Evolutionary conservation across 345 rosid species (phyloP).

Genomic region (Lepidium africanum): DNA sequence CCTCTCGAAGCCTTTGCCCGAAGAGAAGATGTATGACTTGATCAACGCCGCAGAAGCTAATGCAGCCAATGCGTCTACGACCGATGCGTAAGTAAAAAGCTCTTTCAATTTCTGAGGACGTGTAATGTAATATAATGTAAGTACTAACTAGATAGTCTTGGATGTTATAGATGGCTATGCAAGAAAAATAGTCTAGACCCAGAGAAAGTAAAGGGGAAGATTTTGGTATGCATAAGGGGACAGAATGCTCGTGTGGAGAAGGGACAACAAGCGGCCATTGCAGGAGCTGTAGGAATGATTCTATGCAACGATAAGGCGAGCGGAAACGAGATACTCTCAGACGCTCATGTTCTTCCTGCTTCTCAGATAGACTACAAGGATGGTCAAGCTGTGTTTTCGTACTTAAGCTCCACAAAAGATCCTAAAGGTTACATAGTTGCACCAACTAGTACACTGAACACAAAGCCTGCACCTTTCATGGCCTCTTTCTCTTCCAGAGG

Average conservation of each 20-base stretch:
- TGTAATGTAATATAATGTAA: background rate
- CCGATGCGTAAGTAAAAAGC: conserved; percentile 42
- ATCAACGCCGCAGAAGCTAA: conserved; percentile 42
- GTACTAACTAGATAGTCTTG: background rate
- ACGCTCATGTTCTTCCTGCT: conserved; percentile 63
- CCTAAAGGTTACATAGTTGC: conserved; percentile 41
- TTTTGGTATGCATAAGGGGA: conserved; percentile 53
- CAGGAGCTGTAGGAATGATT: conserved; percentile 67
- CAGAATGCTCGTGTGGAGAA: conserved; percentile 39
- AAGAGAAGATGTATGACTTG: conserved; percentile 40
- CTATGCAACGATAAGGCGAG: conserved; percentile 45
- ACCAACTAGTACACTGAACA: conserved; percentile 8
- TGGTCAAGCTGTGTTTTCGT: conserved; percentile 36
- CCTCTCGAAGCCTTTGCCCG: conserved; percentile 36
- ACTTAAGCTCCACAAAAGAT: conserved; percentile 36
- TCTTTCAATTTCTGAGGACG: background rate
- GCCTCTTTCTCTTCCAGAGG: conserved; percentile 58
- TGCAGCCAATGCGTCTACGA: conserved; percentile 16
- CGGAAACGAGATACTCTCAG: conserved; percentile 43
- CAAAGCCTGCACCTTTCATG: conserved; percentile 60
- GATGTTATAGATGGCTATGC: conserved; percentile 30
- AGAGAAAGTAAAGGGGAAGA: conserved; percentile 52
- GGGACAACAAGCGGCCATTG: conserved; percentile 35
- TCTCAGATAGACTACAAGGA: conserved; percentile 47
- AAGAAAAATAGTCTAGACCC: conserved; percentile 43